These are phyloP conservation scores for Pterulicium gracile DNA, from an alignment of 1,284 basidiomycete species.

Conservation along the genomic window DNA sequence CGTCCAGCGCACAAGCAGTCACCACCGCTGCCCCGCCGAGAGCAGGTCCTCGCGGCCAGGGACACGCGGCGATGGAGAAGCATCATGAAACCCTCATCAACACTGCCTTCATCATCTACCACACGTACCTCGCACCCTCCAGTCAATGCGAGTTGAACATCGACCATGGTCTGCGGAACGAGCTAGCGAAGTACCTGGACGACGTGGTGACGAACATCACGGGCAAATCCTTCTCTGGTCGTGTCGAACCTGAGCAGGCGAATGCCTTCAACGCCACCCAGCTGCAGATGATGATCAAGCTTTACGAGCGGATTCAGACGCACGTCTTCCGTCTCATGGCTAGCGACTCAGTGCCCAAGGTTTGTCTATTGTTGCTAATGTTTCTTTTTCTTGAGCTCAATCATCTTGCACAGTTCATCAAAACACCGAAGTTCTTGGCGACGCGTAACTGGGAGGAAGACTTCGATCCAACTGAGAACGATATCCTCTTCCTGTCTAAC, in stretches of 20 bases:
- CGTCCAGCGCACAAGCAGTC: conserved; percentile 66
- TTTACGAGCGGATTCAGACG: conserved; percentile 94
- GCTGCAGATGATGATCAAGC: conserved; percentile 83
- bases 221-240: conserved; percentile 67
- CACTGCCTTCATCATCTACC: conserved; percentile 91
- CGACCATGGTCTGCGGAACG: conserved; percentile 91
- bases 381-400: conserved; percentile 7
- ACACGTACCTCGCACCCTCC: conserved; percentile 91
- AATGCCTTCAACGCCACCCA: conserved; percentile 84
- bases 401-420: conserved; percentile 55
- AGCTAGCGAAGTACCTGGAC: conserved; percentile 87
- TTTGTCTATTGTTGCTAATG: conserved; percentile 21
- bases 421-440: conserved; percentile 67
- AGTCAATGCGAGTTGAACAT: conserved; percentile 97
- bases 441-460: conserved; percentile 69
- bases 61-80: conserved; percentile 88
- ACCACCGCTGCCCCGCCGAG: conserved; percentile 38
- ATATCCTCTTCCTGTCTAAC: conserved; percentile 40
- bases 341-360: conserved; percentile 94
- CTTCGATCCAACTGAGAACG: conserved; percentile 53
- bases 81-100: conserved; percentile 94
- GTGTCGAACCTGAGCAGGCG: conserved; percentile 71
- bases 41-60: conserved; percentile 37
- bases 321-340: conserved; percentile 98
- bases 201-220: conserved; percentile 72